Base-by-base conservation (phyloP, 2,329 filamentous ascomycete genomes). In the Diaporthe capsici region DNA sequence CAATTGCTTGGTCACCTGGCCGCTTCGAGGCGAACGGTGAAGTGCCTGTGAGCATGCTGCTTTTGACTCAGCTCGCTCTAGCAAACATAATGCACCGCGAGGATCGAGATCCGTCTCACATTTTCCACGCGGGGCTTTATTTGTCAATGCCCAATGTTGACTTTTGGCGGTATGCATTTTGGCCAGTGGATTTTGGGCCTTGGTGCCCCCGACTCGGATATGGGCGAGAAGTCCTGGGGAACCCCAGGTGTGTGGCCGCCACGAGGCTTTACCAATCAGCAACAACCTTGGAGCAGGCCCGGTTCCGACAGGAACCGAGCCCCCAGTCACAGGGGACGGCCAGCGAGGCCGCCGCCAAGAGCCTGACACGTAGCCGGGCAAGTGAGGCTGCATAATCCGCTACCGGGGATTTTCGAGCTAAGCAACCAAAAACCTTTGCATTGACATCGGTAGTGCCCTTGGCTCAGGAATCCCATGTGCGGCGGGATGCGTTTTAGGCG, bases 311-410 rank as follows among this genome's bases (percentile, higher is more conserved):
- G 49, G 65, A 55, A 70, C 65, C 49, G 47, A 55, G 65, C n/a
- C 34, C 34, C n/a, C n/a, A 4, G 34, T 42, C 65, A 42, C 65
- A 70, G 65, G 65, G 65, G 49, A 42, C 34, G 13, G 49, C 65
- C 65, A n/a, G 65, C 28, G 22, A 70, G 65, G 34, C 49, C 31
- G 34, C 31, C 34, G 65, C 65, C 65, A 70, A 70, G 65, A 70
- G 34, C n/a, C 47, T 55, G 65, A 70, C 65, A 70, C 47, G 65
- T 70, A 70, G 65, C 25, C 44, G 31, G 4, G 49, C 65, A 55
- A 39, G 65, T 70, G 65, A 70, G 65, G 65, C 65, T 70, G 65
- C 65, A 70, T 70, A 28, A 70, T 39, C 65, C 49, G n/a, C 65
- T 70, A 55, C 49, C 49, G 10, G 65, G 65, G 31, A 70, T 37